Conservation (phyloP, 495 filamentous ascomycete species). For the Hamigera avellanea region DNA sequence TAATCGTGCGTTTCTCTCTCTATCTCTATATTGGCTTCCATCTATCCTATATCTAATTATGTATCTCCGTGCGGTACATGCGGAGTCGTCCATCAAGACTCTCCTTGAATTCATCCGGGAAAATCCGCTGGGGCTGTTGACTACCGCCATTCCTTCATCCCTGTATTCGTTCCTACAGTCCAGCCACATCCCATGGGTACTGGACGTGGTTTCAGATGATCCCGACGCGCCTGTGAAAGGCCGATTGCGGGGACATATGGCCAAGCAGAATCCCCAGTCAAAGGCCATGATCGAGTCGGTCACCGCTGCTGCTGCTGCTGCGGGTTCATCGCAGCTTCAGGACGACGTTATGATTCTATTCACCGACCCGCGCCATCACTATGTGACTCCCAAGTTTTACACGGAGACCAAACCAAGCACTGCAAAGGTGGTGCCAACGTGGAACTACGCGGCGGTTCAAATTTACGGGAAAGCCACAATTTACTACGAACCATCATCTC, state of each 20-base stretch:
- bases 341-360: conserved; percentile 39
- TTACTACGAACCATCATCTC: conserved; percentile 26
- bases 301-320: conserved; percentile 9
- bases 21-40: too few relatives aligned
- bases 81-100: conserved; percentile 24
- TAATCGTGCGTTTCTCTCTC: too few relatives aligned
- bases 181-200: conserved; percentile 45
- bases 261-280: conserved; percentile 41
- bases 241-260: conserved; percentile 44
- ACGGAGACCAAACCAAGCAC: conserved; percentile 41
- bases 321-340: conserved; percentile 6
- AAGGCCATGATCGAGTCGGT: conserved; percentile 41
- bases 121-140: conserved; percentile 44
- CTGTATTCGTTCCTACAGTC: conserved; percentile 34
- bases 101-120: conserved; percentile 37
- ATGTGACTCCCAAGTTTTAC: conserved; percentile 52
- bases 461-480: conserved; percentile 40
- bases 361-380: conserved; percentile 37
- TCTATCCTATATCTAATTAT: too few relatives aligned
- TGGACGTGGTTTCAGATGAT: conserved; percentile 25
- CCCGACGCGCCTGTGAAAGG: conserved; percentile 10
- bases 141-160: conserved; percentile 37
- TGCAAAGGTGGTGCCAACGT: conserved; percentile 49
- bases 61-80: conserved; percentile 38
- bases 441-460: conserved; percentile 49